Base-by-base conservation (phyloP, 495 filamentous ascomycete genomes). In the Penicillium malachiteum region DNA sequence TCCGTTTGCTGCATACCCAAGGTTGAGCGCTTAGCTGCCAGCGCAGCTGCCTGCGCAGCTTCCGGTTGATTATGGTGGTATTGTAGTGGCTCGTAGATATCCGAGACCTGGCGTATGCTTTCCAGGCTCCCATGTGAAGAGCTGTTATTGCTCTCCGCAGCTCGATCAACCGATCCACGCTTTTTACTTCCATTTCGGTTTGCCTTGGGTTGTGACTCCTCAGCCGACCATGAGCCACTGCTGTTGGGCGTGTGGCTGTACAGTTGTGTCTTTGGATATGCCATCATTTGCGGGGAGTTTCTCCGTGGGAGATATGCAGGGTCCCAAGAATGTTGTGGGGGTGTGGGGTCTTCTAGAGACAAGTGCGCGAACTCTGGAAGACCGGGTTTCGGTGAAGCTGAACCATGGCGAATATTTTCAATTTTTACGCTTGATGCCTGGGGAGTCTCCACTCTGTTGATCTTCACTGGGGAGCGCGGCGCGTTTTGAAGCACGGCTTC, bases 1-100 rank as follows among this genome's bases (percentile, higher is more conserved):
- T 72, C 68, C 5, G 51, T 50, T 37, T 65, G 59, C 3, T 56
- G 56, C 35, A 57, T 47, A 1, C 61, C 57, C 3, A 59, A 44
- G 11, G 58, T 57, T 8, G 59, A 60, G 10, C 40, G 57, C 10
- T 42, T 50, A 18, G 42, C 60, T 12, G 41, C 41, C 30, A 62
- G 60, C 34, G 48, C 48, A 18, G 38, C 60, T 12, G 41, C 38
- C 32, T 63, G 60, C 35, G 48, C 34, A 31, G 10, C 18, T n/a
- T 75, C 71, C 13, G 73, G 21, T 13, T 48, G 71, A 30, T 76
- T 74, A 46, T 82, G 81, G 52, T 79, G 74, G 54, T 84, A 82
- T 13, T 80, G 66, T 14, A 81, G 52, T 32, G 80, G 77, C 45
- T 78, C 74, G 52, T 73, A 75, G 34, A 31, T 55, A n/a, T 79